These are phyloP conservation scores for Cordyceps javanica DNA, from an alignment of 2,329 filamentous ascomycete genomes.

Conservation along the genomic window DNA sequence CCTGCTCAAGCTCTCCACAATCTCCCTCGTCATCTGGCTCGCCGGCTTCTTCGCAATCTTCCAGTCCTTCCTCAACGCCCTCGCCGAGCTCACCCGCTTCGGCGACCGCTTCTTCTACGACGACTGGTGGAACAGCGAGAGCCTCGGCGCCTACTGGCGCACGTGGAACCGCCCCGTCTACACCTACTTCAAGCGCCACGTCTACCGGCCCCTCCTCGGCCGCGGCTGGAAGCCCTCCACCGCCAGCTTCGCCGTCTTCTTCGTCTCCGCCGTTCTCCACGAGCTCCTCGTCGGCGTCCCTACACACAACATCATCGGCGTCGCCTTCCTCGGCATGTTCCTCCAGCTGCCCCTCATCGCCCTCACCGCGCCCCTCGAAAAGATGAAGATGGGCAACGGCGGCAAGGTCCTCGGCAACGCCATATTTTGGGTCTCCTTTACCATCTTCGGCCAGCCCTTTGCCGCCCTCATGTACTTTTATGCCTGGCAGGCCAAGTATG, in stretches of 20 bases:
- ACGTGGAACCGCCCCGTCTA: conserved; percentile 98
- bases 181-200: conserved; percentile 90
- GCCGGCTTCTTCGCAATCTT: conserved; percentile 96
- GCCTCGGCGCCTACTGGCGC: conserved; percentile 84
- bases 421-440: conserved; percentile 96
- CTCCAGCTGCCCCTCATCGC: conserved; percentile 83
- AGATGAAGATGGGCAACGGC: conserved; percentile 61
- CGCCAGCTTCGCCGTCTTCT: conserved; percentile 78
- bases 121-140: conserved; percentile 95
- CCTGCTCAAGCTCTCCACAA: conserved; percentile 90
- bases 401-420: conserved; percentile 82
- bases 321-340: conserved; percentile 92
- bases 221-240: conserved; percentile 67
- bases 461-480: conserved; percentile 94
- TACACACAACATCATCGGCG: conserved; percentile 87
- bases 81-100: conserved; percentile 85
- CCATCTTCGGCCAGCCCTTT: conserved; percentile 88
- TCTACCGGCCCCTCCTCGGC: conserved; percentile 82
- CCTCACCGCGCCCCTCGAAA: conserved; percentile 72
- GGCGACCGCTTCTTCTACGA: conserved; percentile 93
- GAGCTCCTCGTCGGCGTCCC: conserved; percentile 90
- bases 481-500: conserved; percentile 97
- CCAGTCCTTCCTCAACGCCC: conserved; percentile 83
- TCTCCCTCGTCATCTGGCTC: conserved; percentile 93
- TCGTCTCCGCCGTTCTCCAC: conserved; percentile 82